Percentiles rank a stretch among this genome's conserved stretches.
phyloP scores from a whole-genome alignment of 2,329 filamentous ascomycete genomes.

The Blastomyces gilchristii region DNA sequence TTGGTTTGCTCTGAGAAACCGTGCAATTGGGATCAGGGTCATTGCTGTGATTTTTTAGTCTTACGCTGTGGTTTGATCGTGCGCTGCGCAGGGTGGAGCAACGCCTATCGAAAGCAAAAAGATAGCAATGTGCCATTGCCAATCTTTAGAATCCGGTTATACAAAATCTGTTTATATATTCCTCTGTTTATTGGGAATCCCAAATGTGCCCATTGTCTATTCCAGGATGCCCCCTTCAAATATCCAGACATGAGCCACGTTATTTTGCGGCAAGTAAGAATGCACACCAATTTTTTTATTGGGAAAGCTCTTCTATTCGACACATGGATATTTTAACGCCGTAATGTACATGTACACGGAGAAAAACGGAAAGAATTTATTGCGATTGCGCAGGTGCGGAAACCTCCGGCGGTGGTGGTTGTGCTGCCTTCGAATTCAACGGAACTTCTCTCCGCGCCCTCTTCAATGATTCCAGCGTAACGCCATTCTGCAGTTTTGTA shows the following conservation, averaged over 20 bases:
- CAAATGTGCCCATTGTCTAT: neutral
- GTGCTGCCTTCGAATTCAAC: conserved; percentile 18
- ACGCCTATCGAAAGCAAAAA: neutral
- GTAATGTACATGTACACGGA: conserved; percentile 5
- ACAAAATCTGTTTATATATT: neutral
- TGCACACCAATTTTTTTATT: neutral
- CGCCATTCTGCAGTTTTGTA: conserved; percentile 71
- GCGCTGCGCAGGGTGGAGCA: neutral
- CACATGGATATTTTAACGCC: conserved; percentile 1
- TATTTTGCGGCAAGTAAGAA: neutral
- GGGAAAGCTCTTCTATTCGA: conserved; percentile 1
- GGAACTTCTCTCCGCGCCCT: conserved; percentile 61
- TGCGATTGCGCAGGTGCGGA: neutral
- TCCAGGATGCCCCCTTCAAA: neutral
- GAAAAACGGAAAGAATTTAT: neutral
- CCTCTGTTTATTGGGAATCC: neutral
- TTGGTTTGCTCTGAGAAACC: neutral
- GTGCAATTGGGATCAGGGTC: neutral
- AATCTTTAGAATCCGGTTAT: neutral
- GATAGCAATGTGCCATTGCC: neutral
- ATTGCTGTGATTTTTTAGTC: neutral
- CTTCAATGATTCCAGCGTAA: conserved; percentile 76
- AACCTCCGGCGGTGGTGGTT: neutral
- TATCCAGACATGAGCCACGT: neutral
- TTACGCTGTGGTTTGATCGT: no score